Evolutionary conservation across 768 basidiomycete genomes (phyloP).

Genomic region (Lentinula boryana): DNA sequence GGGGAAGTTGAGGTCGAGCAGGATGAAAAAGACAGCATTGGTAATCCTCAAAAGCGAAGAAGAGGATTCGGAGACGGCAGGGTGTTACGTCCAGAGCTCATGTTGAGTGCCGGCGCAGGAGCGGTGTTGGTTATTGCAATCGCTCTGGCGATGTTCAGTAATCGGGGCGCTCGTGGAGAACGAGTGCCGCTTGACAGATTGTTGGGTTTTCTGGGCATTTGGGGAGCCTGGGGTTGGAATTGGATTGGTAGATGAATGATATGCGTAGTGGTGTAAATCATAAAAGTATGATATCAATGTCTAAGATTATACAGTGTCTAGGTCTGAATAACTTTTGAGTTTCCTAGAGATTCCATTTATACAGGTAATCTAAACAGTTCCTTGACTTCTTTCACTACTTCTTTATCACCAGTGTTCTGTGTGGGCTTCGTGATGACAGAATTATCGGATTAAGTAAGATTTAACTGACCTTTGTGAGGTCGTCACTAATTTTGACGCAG

Average conservation of each 20-base stretch:
- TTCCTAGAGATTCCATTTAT: background rate
- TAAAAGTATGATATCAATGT: no score
- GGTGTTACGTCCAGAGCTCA: slow-evolving; percentile 12
- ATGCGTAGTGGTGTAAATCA: no score
- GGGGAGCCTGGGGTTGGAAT: background rate
- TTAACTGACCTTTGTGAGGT: slow-evolving; percentile 61
- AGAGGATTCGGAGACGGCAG: slow-evolving; percentile 11
- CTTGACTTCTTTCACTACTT: slow-evolving; percentile 58
- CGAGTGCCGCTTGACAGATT: background rate
- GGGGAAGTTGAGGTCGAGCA: slow-evolving; percentile 15
- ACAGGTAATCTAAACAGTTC: slow-evolving; percentile 31
- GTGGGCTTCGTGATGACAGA: background rate
- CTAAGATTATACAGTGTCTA: background rate
- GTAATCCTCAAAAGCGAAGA: slow-evolving; percentile 8
- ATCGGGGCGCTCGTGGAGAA: background rate
- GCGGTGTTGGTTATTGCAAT: slow-evolving; percentile 67
- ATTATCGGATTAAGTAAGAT: background rate
- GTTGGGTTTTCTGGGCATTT: background rate
- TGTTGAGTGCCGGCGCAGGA: slow-evolving; percentile 28
- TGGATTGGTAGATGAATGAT: background rate
- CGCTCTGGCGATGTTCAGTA: slow-evolving; percentile 56
- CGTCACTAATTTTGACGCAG: slow-evolving; percentile 94
- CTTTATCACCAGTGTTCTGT: slow-evolving; percentile 65
- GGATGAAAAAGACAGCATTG: slow-evolving; percentile 12
- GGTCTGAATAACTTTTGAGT: background rate